These are phyloP conservation scores for Tulasnella sp. DNA, from an alignment of 768 basidiomycete species.

Conservation along the genomic window DNA sequence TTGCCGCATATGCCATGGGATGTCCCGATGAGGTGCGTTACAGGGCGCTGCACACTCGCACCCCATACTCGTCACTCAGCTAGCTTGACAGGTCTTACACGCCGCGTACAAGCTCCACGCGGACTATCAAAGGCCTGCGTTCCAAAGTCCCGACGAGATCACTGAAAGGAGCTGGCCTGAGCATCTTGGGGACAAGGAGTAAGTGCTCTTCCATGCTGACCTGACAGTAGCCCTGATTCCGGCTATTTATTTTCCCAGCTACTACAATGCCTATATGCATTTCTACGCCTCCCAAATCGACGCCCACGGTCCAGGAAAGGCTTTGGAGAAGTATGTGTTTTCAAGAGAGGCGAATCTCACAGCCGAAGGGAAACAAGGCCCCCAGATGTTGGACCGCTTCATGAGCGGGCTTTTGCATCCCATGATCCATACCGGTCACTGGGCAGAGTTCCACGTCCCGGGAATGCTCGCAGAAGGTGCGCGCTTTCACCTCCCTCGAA, in stretches of 20 bases:
- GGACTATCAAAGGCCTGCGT: slow-evolving; percentile 47
- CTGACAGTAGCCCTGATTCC: not conserved
- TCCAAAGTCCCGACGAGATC: slow-evolving; percentile 53
- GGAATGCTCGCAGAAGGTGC: slow-evolving; percentile 33
- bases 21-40: slow-evolving; percentile 47
- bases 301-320: slow-evolving; percentile 50
- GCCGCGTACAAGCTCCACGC: slow-evolving; percentile 50
- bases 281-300: slow-evolving; percentile 55
- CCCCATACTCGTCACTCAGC: slow-evolving; percentile 39
- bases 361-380: slow-evolving; percentile 42
- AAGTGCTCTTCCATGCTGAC: slow-evolving; percentile 35
- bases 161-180: slow-evolving; percentile 54
- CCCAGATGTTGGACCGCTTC: slow-evolving; percentile 38
- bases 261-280: slow-evolving; percentile 59
- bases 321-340: slow-evolving; percentile 68
- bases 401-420: slow-evolving; percentile 30
- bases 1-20: slow-evolving; percentile 66
- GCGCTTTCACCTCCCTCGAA: not conserved
- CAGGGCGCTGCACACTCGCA: too few species aligned
- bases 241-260: slow-evolving; percentile 47
- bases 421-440: slow-evolving; percentile 33
- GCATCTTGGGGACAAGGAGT: slow-evolving; percentile 63
- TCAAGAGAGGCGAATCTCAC: slow-evolving; percentile 55
- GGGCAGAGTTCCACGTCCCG: slow-evolving; percentile 30
- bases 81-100: not conserved